phyloP scores from a whole-genome alignment of 345 rosid genomes.

The Murraya paniculata region DNA sequence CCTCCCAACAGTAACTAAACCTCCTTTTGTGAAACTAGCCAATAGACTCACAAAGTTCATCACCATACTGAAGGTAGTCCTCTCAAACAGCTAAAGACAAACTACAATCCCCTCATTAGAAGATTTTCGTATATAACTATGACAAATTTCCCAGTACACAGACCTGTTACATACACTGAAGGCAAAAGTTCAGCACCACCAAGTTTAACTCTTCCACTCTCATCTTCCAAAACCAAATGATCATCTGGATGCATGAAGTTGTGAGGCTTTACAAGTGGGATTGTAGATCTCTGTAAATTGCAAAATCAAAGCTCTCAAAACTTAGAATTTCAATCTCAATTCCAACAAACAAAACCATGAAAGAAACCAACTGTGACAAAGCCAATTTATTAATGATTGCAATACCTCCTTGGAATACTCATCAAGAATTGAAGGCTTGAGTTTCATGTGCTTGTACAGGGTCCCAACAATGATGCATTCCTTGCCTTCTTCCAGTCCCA shows the following conservation, averaged over 20 bases:
- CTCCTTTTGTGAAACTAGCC: neutral
- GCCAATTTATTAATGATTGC: conserved; percentile 4
- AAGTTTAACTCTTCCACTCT: conserved; percentile 91
- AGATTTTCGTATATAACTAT: neutral
- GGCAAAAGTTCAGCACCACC: conserved; percentile 60
- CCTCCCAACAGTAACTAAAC: neutral
- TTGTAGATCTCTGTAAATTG: conserved; percentile 64
- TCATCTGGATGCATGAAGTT: conserved; percentile 87
- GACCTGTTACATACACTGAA: conserved; percentile 78
- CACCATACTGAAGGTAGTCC: neutral
- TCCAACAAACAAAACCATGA: conserved; percentile 16
- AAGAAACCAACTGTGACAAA: conserved; percentile 1
- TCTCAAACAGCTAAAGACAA: neutral
- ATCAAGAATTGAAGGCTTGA: conserved; percentile 89
- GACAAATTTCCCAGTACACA: conserved; percentile 6
- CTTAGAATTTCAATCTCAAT: neutral
- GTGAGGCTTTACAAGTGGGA: conserved; percentile 74
- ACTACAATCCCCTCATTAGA: neutral
- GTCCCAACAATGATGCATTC: conserved; percentile 91
- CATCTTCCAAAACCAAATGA: conserved; percentile 83
- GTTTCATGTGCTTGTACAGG: conserved; percentile 92
- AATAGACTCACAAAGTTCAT: neutral
- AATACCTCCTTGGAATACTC: conserved; percentile 90
- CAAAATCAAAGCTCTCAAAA: conserved; percentile 4
- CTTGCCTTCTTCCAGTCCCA: conserved; percentile 78